Percentiles rank a stretch among this genome's conserved stretches.
phyloP scores from a whole-genome alignment of 208 protist genomes.

The Acanthamoeba triangularis region DNA sequence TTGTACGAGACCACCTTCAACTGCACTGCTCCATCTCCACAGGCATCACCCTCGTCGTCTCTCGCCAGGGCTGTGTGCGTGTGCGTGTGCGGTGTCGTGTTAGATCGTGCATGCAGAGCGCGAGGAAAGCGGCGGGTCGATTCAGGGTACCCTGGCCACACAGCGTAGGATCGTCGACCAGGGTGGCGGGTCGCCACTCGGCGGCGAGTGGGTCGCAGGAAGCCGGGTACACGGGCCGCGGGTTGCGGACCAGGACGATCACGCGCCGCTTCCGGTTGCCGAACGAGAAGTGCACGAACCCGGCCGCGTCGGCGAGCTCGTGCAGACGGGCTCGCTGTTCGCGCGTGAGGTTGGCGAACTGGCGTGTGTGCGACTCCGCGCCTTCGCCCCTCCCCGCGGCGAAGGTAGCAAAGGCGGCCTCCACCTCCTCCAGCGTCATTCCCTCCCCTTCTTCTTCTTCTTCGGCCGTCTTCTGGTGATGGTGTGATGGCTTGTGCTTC shows the following conservation, averaged over 20 bases:
- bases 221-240: neutral
- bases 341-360: conserved; percentile 1
- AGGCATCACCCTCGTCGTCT: neutral
- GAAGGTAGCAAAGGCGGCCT: too few relatives aligned
- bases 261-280: conserved; percentile 2
- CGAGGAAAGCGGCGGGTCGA: too few relatives aligned
- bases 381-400: neutral
- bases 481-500: too few relatives aligned
- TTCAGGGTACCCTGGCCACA: neutral
- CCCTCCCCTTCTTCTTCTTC: neutral
- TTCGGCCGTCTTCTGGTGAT: neutral
- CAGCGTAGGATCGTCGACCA: neutral
- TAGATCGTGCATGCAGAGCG: neutral
- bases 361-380: neutral
- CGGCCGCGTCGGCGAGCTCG: conserved; percentile 8
- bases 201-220: neutral
- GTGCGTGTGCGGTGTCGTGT: neutral
- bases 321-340: conserved; percentile 23
- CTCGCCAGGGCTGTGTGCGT: neutral
- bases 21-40: neutral
- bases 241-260: conserved; percentile 8
- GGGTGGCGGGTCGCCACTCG: neutral
- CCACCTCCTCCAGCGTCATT: neutral
- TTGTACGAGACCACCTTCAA: conserved; percentile 50
- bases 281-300: conserved; percentile 40